These are phyloP conservation scores for Apiotrichum akiyoshidainum DNA, from an alignment of 1,284 basidiomycete genomes.

Conservation along the genomic window DNA sequence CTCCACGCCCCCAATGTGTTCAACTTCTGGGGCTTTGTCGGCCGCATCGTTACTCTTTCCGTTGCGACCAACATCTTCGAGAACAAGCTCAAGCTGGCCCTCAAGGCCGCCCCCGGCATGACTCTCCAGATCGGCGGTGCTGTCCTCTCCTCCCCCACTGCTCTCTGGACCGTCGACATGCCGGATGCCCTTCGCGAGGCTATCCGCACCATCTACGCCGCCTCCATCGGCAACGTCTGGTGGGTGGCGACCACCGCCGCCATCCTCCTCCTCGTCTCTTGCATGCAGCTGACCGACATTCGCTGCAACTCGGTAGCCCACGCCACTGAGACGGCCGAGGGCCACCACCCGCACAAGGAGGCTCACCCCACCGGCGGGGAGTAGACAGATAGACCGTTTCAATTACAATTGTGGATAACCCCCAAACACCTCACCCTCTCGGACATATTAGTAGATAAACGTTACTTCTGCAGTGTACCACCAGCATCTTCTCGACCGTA, in stretches of 20 bases:
- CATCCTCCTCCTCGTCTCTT: background rate
- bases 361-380: no score
- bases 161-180: slow-evolving; percentile 19
- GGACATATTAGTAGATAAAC: no score
- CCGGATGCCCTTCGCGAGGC: slow-evolving; percentile 7
- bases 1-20: slow-evolving; percentile 28
- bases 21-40: slow-evolving; percentile 31
- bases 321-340: background rate
- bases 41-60: slow-evolving; percentile 29
- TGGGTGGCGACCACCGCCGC: background rate
- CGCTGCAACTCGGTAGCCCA: background rate
- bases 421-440: no score
- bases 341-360: no score
- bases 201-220: slow-evolving; percentile 11
- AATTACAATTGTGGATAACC: no score
- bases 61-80: slow-evolving; percentile 31
- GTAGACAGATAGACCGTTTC: no score
- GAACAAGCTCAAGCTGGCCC: slow-evolving; percentile 24
- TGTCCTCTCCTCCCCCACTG: slow-evolving; percentile 16
- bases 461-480: no score
- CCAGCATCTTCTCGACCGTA: no score
- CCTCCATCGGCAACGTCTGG: slow-evolving; percentile 24
- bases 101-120: background rate
- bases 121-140: slow-evolving; percentile 1
- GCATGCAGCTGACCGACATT: background rate